These are phyloP conservation scores for Grosmannia penicillata DNA, from an alignment of 2,329 filamentous ascomycete species.

Conservation along the genomic window DNA sequence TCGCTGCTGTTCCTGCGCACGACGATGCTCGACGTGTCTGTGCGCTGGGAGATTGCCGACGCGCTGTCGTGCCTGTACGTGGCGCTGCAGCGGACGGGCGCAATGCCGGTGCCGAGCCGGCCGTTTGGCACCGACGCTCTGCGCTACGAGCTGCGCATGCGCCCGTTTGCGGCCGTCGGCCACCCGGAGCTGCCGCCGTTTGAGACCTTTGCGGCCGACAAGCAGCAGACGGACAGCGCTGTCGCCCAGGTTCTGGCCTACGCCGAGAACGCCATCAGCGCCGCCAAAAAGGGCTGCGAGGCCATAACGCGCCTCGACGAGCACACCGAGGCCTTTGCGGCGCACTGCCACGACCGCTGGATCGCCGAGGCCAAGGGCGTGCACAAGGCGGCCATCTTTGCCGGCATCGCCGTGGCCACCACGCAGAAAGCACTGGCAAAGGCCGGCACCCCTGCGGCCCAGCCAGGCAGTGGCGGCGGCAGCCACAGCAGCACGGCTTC, in stretches of 20 bases:
- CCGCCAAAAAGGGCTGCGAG: constrained; percentile 42
- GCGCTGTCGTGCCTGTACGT: constrained; percentile 49
- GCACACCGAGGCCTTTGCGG: constrained; percentile 31
- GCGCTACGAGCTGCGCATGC: constrained; percentile 76
- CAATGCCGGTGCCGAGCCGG: constrained; percentile 34
- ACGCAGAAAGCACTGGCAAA: constrained; percentile 38
- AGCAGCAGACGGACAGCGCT: constrained; percentile 22
- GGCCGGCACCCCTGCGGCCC: too few species aligned
- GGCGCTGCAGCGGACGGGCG: constrained; percentile 41
- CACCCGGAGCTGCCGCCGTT: constrained; percentile 53
- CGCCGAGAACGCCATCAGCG: constrained; percentile 28
- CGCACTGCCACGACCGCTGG: constrained; percentile 41
- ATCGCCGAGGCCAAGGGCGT: constrained; percentile 40
- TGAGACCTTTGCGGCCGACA: constrained; percentile 39
- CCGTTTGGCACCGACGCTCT: constrained; percentile 55
- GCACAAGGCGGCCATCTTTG: constrained; percentile 56
- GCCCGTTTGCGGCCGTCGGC: constrained; percentile 57
- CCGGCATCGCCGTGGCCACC: constrained; percentile 47
- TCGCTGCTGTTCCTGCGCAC: constrained; percentile 42
- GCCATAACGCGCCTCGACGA: constrained; percentile 33
- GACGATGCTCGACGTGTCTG: constrained; percentile 49
- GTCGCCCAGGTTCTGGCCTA: constrained; percentile 26
- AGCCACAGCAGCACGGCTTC: neutral
- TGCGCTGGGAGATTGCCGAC: constrained; percentile 41
- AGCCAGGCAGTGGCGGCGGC: too few species aligned